phyloP scores from a whole-genome alignment of 805 yeast genomes.

The Maudiozyma turicensis region DNA sequence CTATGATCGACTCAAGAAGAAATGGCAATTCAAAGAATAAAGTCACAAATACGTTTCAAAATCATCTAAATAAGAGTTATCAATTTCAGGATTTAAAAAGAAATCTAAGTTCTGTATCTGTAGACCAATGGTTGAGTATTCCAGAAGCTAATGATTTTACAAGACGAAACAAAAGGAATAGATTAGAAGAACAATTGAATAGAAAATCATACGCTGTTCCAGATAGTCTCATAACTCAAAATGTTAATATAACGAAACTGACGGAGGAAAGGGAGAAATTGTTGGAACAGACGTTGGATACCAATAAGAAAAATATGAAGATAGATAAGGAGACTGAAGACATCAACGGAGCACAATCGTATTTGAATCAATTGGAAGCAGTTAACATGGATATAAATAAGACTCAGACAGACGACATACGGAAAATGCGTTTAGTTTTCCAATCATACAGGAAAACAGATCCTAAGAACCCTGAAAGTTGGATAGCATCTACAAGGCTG shows the following conservation, averaged over 20 bases:
- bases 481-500: slow-evolving; percentile 79
- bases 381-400: slow-evolving; percentile 4
- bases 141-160: slow-evolving; percentile 91
- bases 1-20: slow-evolving; percentile 51
- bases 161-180: slow-evolving; percentile 58
- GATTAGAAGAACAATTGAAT: slow-evolving; percentile 51
- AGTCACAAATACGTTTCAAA: not conserved
- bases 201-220: slow-evolving; percentile 78
- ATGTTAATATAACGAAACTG: slow-evolving; percentile 39
- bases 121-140: slow-evolving; percentile 66
- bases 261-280: slow-evolving; percentile 57
- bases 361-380: slow-evolving; percentile 28
- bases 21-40: slow-evolving; percentile 15
- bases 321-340: slow-evolving; percentile 14
- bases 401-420: slow-evolving; percentile 43
- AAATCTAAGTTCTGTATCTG: slow-evolving; percentile 46
- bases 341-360: slow-evolving; percentile 31
- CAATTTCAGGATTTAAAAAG: slow-evolving; percentile 65
- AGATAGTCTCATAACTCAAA: slow-evolving; percentile 46
- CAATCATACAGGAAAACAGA: slow-evolving; percentile 61
- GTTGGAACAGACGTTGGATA: slow-evolving; percentile 45
- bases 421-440: slow-evolving; percentile 49
- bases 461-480: slow-evolving; percentile 64
- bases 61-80: slow-evolving; percentile 16
- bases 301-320: slow-evolving; percentile 13